Conservation (phyloP, 2,329 filamentous ascomycete genomes). For the Sporothrix brunneoviolacea region DNA sequence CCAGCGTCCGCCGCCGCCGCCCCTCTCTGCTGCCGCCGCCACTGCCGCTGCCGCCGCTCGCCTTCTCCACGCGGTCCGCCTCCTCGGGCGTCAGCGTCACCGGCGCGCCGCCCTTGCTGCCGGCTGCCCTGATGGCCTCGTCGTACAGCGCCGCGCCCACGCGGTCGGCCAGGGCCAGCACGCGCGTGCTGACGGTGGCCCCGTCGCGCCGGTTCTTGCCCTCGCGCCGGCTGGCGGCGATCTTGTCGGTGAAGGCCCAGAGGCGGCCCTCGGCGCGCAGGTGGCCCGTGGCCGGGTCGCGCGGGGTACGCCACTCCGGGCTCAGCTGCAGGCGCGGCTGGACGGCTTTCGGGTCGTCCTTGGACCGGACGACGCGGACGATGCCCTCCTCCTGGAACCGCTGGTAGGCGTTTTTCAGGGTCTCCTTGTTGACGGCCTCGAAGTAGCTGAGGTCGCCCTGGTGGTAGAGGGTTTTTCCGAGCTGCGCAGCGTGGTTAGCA, state of each 20-base stretch:
- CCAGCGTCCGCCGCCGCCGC: constrained; percentile 5
- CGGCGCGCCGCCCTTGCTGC: constrained; percentile 27
- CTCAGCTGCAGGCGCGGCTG: constrained; percentile 61
- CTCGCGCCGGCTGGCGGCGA: constrained; percentile 74
- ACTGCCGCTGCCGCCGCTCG: constrained; percentile 11
- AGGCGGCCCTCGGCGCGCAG: constrained; percentile 67
- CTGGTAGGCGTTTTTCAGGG: constrained; percentile 84
- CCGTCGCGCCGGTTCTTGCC: constrained; percentile 96
- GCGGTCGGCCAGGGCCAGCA: constrained; percentile 68
- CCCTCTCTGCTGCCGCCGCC: not conserved
- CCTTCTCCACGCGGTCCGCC: constrained; percentile 35
- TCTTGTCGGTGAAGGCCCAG: constrained; percentile 88
- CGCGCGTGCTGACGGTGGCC: constrained; percentile 75
- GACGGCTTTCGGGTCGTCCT: constrained; percentile 54
- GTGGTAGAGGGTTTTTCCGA: constrained; percentile 95
- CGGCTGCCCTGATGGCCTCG: constrained; percentile 38
- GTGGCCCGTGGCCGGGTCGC: constrained; percentile 53
- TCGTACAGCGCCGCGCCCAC: constrained; percentile 66
- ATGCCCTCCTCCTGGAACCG: constrained; percentile 90
- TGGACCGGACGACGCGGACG: constrained; percentile 64
- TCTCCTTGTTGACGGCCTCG: constrained; percentile 97
- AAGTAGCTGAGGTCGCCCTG: constrained; percentile 97
- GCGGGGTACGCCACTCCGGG: constrained; percentile 64
- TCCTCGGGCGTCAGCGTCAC: constrained; percentile 47
- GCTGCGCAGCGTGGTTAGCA: no score